Conservation (phyloP, 495 filamentous ascomycete genomes). For the Aspergillus kassunensis region DNA sequence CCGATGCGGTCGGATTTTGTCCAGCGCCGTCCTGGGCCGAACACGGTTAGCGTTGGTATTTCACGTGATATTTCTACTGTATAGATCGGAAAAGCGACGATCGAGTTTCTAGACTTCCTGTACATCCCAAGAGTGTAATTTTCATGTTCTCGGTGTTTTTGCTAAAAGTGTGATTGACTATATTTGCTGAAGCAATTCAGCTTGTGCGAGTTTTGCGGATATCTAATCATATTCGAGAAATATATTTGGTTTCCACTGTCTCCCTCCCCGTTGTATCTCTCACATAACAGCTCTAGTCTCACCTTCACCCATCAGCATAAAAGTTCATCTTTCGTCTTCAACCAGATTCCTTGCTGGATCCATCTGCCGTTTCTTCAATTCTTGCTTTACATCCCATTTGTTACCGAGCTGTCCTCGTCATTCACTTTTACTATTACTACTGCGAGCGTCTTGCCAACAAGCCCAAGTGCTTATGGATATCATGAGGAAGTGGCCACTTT, state of each 20-base stretch:
- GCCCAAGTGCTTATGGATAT: too few relatives aligned
- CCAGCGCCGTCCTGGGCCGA: slow-evolving; percentile 19
- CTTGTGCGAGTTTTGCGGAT: not conserved
- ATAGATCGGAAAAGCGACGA: slow-evolving; percentile 1
- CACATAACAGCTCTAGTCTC: too few relatives aligned
- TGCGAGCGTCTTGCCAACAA: too few relatives aligned
- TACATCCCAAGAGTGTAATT: not conserved
- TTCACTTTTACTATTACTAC: not conserved
- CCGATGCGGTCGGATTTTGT: slow-evolving; percentile 38
- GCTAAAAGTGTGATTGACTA: not conserved
- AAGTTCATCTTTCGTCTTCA: not conserved
- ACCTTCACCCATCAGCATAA: not conserved
- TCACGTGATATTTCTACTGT: slow-evolving; percentile 24
- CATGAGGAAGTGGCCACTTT: not conserved
- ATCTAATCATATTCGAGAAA: not conserved
- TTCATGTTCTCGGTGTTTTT: not conserved
- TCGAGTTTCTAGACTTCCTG: not conserved
- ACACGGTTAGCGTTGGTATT: slow-evolving; percentile 24
- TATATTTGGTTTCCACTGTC: not conserved
- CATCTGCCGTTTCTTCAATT: not conserved
- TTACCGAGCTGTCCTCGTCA: not conserved
- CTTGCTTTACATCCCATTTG: not conserved
- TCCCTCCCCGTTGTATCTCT: too few relatives aligned
- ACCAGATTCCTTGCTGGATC: not conserved
- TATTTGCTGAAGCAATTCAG: too few relatives aligned